phyloP scores from a whole-genome alignment of 2,329 filamentous ascomycete species.

The Aureobasidium sp. region DNA sequence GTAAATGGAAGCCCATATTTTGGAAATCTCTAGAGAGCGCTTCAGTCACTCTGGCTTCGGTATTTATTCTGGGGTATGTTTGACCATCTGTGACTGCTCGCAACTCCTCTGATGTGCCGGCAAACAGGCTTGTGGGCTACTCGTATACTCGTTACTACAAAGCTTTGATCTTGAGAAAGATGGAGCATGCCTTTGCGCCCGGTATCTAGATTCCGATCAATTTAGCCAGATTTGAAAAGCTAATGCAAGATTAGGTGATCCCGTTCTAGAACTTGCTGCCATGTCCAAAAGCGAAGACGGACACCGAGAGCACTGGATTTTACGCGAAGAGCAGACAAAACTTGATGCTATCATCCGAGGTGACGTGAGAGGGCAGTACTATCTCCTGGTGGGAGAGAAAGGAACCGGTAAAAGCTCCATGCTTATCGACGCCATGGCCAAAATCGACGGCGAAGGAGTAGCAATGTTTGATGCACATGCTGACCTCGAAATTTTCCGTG shows the following conservation, averaged over 20 bases:
- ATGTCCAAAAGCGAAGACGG: slow-evolving; percentile 25
- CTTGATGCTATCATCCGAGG: slow-evolving; percentile 82
- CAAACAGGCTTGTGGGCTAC: slow-evolving; percentile 33
- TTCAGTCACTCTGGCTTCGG: slow-evolving; percentile 9
- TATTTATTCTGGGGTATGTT: slow-evolving; percentile 11
- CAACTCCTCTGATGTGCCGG: not conserved
- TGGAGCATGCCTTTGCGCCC: slow-evolving; percentile 82
- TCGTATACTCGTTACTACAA: slow-evolving; percentile 63
- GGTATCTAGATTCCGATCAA: slow-evolving; percentile 65
- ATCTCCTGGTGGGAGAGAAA: slow-evolving; percentile 88
- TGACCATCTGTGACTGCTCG: not conserved
- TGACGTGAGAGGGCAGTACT: slow-evolving; percentile 70
- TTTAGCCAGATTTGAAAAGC: too few relatives aligned
- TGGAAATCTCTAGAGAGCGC: slow-evolving; percentile 14
- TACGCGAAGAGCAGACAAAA: slow-evolving; percentile 39
- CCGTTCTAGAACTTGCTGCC: slow-evolving; percentile 59
- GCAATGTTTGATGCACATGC: slow-evolving; percentile 96
- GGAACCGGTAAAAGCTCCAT: slow-evolving; percentile 95
- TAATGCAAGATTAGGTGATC: slow-evolving; percentile 48
- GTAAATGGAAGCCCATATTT: slow-evolving; percentile 15
- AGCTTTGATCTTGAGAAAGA: slow-evolving; percentile 81
- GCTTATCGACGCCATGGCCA: slow-evolving; percentile 91
- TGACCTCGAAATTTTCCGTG: slow-evolving; percentile 89
- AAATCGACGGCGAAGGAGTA: slow-evolving; percentile 79
- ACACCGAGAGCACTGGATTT: slow-evolving; percentile 35